Base-by-base conservation (phyloP, 139 green algal species). In the Coelastrella sp. region DNA sequence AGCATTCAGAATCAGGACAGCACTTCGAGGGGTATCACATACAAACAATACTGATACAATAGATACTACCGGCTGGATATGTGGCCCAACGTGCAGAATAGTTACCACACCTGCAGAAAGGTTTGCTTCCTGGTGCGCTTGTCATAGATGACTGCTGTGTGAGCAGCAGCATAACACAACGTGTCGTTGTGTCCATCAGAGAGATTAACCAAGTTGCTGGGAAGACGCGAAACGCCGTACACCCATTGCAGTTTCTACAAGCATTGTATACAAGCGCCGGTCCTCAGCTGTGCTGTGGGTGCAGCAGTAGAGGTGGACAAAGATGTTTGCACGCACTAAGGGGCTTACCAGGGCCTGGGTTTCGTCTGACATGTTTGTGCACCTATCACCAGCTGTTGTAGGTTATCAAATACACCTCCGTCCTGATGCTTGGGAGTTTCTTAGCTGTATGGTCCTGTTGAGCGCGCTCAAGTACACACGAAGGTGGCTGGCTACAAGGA, bases 141-240 rank as follows among this genome's bases (percentile, higher is more conserved):
- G 79, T 94, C 90, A 77, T 91, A 93, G 32, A 95, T 89, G 37
- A 96, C 84, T 15, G 88, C 88, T 6, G 91, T 95, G 88, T 96
- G 92, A 0, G 87, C 91, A 13, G 92, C 89, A 2, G 92, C 53
- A 77, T 94, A 95, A 35, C 71, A 89, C 4, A 95, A 75, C n/a
- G 82, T 60, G 45, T 94, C 86, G 38, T 80, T 86, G 73, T 89
- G 86, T 0, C 77, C 84, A 69, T 92, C 88, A 32, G 90, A 90
- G 37, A 96, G 71, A 81, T 93, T 92, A 9, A 91, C 68, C 1
- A 94, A 78, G 43, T 89, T 89, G 74, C 76, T 77, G 5, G 69
- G 62, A 0, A 92, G 72, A 19, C 68, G 83, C 30, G 92, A 89
- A 7, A 88, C 78, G 21, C 92, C 91, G 60, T 91, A 93, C 48